A percentile compares a stretch with the other conserved stretches of the same genome.
These are phyloP conservation scores for Gastroboletus turbinatus DNA, from an alignment of 1,284 basidiomycete genomes.

Conservation along the genomic window DNA sequence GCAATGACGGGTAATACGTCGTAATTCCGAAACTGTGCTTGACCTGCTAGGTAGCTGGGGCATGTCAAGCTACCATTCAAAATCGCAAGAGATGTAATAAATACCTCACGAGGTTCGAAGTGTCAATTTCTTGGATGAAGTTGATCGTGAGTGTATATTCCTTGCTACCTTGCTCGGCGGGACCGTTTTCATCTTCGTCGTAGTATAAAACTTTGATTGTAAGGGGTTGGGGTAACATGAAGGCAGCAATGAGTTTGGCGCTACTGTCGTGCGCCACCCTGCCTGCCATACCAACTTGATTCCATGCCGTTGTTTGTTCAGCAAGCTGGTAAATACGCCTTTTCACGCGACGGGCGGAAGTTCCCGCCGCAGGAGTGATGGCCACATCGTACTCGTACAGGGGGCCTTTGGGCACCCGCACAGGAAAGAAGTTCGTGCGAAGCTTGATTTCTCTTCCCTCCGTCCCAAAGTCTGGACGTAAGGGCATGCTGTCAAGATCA, in stretches of 20 bases:
- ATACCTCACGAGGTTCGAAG: slow-evolving; percentile 55
- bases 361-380: slow-evolving; percentile 53
- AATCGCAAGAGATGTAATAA: not conserved
- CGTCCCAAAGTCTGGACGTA: slow-evolving; percentile 68
- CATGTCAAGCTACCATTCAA: slow-evolving; percentile 7
- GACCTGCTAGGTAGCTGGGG: slow-evolving; percentile 58
- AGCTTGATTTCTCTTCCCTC: slow-evolving; percentile 58
- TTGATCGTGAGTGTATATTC: slow-evolving; percentile 63
- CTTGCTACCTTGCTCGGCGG: slow-evolving; percentile 43
- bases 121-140: slow-evolving; percentile 59
- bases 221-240: slow-evolving; percentile 56
- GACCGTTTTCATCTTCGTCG: slow-evolving; percentile 63
- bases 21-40: slow-evolving; percentile 56
- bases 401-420: slow-evolving; percentile 58
- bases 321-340: slow-evolving; percentile 71
- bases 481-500: slow-evolving; percentile 52
- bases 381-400: slow-evolving; percentile 69
- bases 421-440: slow-evolving; percentile 74
- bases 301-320: slow-evolving; percentile 59
- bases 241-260: slow-evolving; percentile 60
- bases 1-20: slow-evolving; percentile 70
- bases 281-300: slow-evolving; percentile 47
- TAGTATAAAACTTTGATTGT: slow-evolving; percentile 55
- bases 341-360: slow-evolving; percentile 55
- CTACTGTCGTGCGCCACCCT: slow-evolving; percentile 69